These are phyloP conservation scores for Cytospora mali DNA, from an alignment of 2,329 filamentous ascomycete genomes.

Conservation along the genomic window DNA sequence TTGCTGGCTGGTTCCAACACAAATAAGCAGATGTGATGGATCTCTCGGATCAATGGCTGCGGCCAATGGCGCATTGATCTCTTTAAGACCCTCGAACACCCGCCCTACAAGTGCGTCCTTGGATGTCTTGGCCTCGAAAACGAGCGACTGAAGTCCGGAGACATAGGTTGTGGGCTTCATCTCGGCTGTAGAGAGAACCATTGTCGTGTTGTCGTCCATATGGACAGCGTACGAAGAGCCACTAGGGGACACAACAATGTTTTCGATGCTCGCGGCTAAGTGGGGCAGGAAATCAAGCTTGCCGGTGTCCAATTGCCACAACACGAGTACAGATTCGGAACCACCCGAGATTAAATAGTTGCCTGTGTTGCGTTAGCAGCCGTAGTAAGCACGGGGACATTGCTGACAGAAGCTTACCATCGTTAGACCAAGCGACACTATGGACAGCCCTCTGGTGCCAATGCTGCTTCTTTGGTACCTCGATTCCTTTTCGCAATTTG, in stretches of 20 bases:
- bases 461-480: conserved; percentile 69
- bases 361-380: conserved; percentile 54
- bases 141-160: conserved; percentile 74
- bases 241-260: conserved; percentile 76
- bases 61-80: conserved; percentile 55
- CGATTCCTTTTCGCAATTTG: conserved; percentile 48
- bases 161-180: conserved; percentile 83
- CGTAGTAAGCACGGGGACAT: not conserved
- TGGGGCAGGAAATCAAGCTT: conserved; percentile 86
- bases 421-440: conserved; percentile 85
- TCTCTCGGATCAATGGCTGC: conserved; percentile 64
- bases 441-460: conserved; percentile 89
- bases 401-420: conserved; percentile 67
- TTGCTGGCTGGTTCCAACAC: conserved; percentile 65
- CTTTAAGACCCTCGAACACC: conserved; percentile 48
- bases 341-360: conserved; percentile 95
- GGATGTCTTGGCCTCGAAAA: conserved; percentile 52
- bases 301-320: conserved; percentile 92
- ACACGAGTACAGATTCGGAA: conserved; percentile 81
- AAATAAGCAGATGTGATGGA: conserved; percentile 67
- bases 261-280: conserved; percentile 81
- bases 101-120: conserved; percentile 58
- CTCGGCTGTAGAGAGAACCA: conserved; percentile 88
- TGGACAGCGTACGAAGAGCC: conserved; percentile 84
- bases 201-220: conserved; percentile 87